phyloP scores from a whole-genome alignment of 257 asterid species.

The Lycium barbarum region DNA sequence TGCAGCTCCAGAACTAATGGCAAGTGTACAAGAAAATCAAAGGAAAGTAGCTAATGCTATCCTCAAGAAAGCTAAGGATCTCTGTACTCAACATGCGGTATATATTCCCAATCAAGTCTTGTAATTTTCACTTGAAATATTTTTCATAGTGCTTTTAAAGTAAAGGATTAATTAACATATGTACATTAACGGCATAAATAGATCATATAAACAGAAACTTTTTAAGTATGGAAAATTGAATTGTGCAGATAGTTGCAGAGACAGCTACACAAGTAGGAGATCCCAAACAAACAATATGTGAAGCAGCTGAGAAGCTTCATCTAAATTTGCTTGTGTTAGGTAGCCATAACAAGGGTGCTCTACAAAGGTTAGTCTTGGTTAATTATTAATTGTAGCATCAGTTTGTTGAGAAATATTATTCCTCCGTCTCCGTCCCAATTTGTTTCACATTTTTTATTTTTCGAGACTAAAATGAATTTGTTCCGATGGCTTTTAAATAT shows the following conservation, averaged over 20 bases:
- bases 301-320: slow-evolving; percentile 53
- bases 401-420: no score
- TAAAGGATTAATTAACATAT: no score
- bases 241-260: slow-evolving; percentile 51
- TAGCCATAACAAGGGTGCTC: slow-evolving; percentile 52
- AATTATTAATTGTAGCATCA: no score
- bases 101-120: not conserved
- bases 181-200: no score
- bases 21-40: slow-evolving; percentile 47
- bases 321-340: slow-evolving; percentile 56
- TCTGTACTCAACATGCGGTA: slow-evolving; percentile 60
- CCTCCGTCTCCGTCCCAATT: no score
- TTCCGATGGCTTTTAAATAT: no score
- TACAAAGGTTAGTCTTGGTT: slow-evolving; percentile 49
- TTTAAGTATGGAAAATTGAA: no score
- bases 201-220: no score
- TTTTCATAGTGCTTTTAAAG: no score
- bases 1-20: slow-evolving; percentile 57
- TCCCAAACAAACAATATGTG: slow-evolving; percentile 56
- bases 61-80: slow-evolving; percentile 55
- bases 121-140: not conserved
- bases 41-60: slow-evolving; percentile 46
- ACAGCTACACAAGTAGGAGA: slow-evolving; percentile 60
- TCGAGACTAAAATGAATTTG: no score
- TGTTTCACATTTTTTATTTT: no score